Evolutionary conservation across 2,329 filamentous ascomycete species (phyloP).

Genomic region (Paraphaeosphaeria sporulosa): DNA sequence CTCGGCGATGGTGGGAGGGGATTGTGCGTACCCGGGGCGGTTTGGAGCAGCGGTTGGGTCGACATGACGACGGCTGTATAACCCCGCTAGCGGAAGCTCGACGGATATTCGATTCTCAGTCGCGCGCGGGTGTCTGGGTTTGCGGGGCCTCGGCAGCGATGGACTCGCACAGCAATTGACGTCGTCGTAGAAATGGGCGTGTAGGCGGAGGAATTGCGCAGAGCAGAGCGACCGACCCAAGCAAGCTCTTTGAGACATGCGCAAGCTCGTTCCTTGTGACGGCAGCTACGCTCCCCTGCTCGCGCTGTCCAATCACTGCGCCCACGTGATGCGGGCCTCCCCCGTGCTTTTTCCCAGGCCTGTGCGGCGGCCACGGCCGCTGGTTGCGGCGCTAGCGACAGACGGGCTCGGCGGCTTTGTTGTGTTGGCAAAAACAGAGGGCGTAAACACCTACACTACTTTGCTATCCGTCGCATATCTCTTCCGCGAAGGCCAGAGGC

Average conservation of each 20-base stretch:
- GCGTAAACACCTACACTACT: slow-evolving; percentile 19
- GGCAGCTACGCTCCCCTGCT: slow-evolving; percentile 5
- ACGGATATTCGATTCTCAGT: not conserved
- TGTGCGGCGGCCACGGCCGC: not conserved
- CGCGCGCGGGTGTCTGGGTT: not conserved
- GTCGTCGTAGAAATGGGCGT: not conserved
- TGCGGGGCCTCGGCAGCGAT: not conserved
- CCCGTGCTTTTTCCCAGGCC: not conserved
- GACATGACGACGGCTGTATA: slow-evolving; percentile 71
- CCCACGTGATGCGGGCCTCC: slow-evolving; percentile 33
- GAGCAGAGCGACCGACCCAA: not conserved
- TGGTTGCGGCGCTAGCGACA: not conserved
- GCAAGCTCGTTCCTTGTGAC: slow-evolving; percentile 11
- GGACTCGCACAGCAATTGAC: not conserved
- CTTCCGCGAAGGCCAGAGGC: not conserved
- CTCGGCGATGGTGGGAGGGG: not conserved
- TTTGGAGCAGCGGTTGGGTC: slow-evolving; percentile 93
- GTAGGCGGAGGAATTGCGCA: not conserved
- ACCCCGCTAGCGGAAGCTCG: slow-evolving; percentile 8
- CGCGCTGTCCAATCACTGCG: slow-evolving; percentile 25
- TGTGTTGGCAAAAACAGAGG: slow-evolving; percentile 16
- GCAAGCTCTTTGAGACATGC: not conserved
- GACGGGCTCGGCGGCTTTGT: slow-evolving; percentile 2
- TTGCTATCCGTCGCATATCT: slow-evolving; percentile 6
- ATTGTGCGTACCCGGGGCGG: slow-evolving; percentile 75